Percentiles rank a stretch among this genome's conserved stretches.
phyloP scores from a whole-genome alignment of 2,329 filamentous ascomycete species.

The Penicillium capsulatum region DNA sequence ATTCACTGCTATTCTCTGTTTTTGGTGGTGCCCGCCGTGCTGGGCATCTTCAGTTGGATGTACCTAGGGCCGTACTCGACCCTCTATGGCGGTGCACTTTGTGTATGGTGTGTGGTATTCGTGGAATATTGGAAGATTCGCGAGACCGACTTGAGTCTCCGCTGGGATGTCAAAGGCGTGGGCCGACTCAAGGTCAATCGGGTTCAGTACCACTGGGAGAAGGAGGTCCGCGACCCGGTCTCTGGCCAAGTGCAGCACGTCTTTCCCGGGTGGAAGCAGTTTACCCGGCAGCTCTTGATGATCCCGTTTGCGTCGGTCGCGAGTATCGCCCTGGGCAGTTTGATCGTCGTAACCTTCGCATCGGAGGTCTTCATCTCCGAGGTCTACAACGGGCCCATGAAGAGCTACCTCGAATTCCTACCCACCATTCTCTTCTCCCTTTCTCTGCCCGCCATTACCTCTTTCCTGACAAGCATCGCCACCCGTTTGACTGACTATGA shows the following conservation, averaged over 20 bases:
- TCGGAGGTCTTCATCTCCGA: constrained; percentile 96
- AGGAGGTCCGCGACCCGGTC: constrained; percentile 69
- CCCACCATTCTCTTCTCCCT: constrained; percentile 84
- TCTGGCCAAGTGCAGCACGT: constrained; percentile 74
- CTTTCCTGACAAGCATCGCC: constrained; percentile 71
- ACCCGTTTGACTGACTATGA: constrained; percentile 74
- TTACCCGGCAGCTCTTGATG: constrained; percentile 73
- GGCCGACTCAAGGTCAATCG: constrained; percentile 75
- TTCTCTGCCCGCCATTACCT: constrained; percentile 71
- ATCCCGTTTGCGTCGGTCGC: constrained; percentile 79
- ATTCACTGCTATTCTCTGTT: constrained; percentile 86
- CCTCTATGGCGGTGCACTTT: constrained; percentile 71
- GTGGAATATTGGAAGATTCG: constrained; percentile 96
- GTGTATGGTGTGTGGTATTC: constrained; percentile 83
- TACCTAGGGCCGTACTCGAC: constrained; percentile 81
- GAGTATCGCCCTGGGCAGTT: constrained; percentile 65
- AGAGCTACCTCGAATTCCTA: constrained; percentile 76
- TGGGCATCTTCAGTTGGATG: constrained; percentile 73
- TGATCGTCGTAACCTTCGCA: constrained; percentile 83
- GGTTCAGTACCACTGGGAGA: constrained; percentile 73
- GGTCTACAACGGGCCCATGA: constrained; percentile 84
- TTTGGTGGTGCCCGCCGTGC: constrained; percentile 72
- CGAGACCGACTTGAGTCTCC: constrained; percentile 76
- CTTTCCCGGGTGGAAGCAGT: constrained; percentile 70
- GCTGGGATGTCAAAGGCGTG: constrained; percentile 85